These are phyloP conservation scores for Cardamine occulta DNA, from an alignment of 345 rosid species.

Conservation along the genomic window DNA sequence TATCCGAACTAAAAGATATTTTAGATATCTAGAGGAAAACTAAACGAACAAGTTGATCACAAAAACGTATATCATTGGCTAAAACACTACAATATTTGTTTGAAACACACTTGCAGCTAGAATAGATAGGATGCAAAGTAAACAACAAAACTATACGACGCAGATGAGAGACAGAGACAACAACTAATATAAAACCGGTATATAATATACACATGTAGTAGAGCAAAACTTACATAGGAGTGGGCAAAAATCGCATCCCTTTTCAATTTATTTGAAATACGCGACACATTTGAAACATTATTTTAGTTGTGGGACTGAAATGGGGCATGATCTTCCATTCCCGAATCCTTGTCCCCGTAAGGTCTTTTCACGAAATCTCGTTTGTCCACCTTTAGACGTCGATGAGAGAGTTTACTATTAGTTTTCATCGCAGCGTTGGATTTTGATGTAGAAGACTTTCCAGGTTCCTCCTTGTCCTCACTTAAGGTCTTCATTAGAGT, in stretches of 20 bases:
- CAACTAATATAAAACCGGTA: neutral
- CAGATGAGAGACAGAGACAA: neutral
- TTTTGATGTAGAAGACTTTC: conserved; percentile 50
- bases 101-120: neutral
- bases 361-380: conserved; percentile 13
- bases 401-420: conserved; percentile 25
- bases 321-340: conserved; percentile 9
- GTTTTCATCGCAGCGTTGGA: neutral
- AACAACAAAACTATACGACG: conserved; percentile 2
- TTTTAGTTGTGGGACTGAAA: conserved; percentile 5
- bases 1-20: neutral
- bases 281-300: neutral
- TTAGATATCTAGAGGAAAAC: conserved; percentile 1
- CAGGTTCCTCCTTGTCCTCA: conserved; percentile 66
- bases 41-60: neutral
- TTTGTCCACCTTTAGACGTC: conserved; percentile 29
- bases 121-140: neutral
- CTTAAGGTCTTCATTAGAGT: conserved; percentile 58
- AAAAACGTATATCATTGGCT: neutral
- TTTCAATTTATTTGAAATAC: neutral
- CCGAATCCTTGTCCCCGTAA: neutral
- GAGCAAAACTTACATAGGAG: conserved; percentile 13
- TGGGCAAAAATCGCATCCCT: neutral
- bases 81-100: neutral
- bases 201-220: neutral